These are phyloP conservation scores for Tilletia indica DNA, from an alignment of 1,284 basidiomycete genomes.

Conservation along the genomic window DNA sequence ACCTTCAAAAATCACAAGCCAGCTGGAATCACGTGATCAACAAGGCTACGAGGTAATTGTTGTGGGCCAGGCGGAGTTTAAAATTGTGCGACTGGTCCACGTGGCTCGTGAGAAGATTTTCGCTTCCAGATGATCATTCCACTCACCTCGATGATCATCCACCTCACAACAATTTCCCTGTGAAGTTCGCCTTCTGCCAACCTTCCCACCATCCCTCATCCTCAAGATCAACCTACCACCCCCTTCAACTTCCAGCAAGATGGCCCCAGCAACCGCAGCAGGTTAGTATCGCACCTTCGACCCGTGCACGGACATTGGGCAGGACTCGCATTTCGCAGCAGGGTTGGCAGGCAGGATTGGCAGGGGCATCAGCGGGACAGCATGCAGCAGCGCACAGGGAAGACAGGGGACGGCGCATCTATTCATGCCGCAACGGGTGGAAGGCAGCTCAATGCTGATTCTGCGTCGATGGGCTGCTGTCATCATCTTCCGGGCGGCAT, in stretches of 20 bases:
- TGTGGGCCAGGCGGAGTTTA: conserved; percentile 5
- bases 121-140: background rate
- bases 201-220: background rate
- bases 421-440: no score
- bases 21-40: background rate
- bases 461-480: no score
- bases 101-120: background rate
- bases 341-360: no score
- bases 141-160: background rate
- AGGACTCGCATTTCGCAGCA: no score
- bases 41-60: background rate
- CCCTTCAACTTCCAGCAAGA: background rate
- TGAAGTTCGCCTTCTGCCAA: background rate
- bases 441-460: no score
- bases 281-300: background rate
- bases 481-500: no score
- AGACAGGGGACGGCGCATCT: no score
- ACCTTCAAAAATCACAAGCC: no score
- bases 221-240: background rate
- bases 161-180: background rate
- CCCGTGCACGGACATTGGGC: no score
- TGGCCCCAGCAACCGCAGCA: background rate
- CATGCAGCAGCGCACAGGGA: no score
- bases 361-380: no score
- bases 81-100: background rate